phyloP scores from a whole-genome alignment of 2,329 filamentous ascomycete species.

The Remersonia thermophila region DNA sequence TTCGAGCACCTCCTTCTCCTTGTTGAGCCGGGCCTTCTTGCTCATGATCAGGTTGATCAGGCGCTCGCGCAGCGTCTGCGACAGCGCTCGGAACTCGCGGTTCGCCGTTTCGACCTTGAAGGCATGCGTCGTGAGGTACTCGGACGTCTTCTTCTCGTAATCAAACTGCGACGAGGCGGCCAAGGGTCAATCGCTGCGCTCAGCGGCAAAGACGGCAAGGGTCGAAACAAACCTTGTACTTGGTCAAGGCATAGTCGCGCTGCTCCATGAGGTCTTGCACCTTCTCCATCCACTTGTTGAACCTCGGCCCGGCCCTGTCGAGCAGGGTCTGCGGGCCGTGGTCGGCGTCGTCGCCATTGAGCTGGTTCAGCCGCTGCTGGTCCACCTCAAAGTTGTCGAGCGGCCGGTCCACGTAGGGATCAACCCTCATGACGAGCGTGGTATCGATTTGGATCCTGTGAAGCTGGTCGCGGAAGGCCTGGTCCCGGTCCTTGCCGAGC shows the following conservation, averaged over 20 bases:
- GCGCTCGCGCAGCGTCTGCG: slow-evolving; percentile 51
- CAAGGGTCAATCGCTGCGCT: slow-evolving; percentile 11
- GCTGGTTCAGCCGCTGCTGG: slow-evolving; percentile 25
- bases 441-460: slow-evolving; percentile 88
- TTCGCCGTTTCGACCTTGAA: slow-evolving; percentile 52
- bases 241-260: slow-evolving; percentile 69
- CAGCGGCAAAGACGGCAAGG: not conserved
- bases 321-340: slow-evolving; percentile 42
- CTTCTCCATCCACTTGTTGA: slow-evolving; percentile 72
- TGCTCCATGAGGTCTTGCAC: slow-evolving; percentile 82
- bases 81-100: slow-evolving; percentile 47
- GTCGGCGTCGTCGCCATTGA: slow-evolving; percentile 24
- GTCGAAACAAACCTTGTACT: slow-evolving; percentile 55
- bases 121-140: slow-evolving; percentile 45
- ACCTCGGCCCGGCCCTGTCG: slow-evolving; percentile 70
- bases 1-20: slow-evolving; percentile 56
- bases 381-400: slow-evolving; percentile 34
- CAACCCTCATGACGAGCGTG: slow-evolving; percentile 70
- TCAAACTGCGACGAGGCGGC: slow-evolving; percentile 35
- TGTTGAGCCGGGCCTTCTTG: slow-evolving; percentile 51
- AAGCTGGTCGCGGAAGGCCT: slow-evolving; percentile 77
- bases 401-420: slow-evolving; percentile 54
- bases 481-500: slow-evolving; percentile 70
- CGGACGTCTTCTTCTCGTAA: slow-evolving; percentile 48
- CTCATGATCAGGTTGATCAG: slow-evolving; percentile 52